Evolutionary conservation across 495 filamentous ascomycete species (phyloP), one percentile per base, ranked within the genome.

Genomic region (Cenococcum geophilum): DNA sequence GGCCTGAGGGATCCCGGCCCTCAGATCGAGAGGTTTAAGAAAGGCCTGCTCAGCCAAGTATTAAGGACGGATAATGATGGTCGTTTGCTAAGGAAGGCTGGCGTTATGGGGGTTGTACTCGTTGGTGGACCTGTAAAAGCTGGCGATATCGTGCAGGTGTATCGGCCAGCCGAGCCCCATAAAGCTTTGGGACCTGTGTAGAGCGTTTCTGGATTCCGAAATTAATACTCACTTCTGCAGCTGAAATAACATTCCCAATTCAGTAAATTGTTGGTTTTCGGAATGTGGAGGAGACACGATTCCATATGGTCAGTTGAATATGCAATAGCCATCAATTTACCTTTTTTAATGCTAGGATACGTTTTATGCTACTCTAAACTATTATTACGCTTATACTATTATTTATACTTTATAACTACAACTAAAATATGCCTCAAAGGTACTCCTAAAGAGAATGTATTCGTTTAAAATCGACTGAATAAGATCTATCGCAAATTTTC

Each of bases 101-200:
- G 59, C 5, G 37, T 61, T 32, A 61, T 61, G 59, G 59, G 59
- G 5, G 37, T 61, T 21, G 59, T 55, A 1, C 20, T 48, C 5
- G 51, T 23, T 9, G 53, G 59, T 45, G 59, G 57, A 0, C 14
- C n/a, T 36, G 57, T 59, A 32, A 52, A 52, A 20, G 34, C 47
- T 22, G 57, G 57, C 6, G 57, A 59, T 52, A 40, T 42, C 5
- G 49, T 59, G 10, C 23, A 34, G n/a, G 57, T 59, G 4, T 42
- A 11, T 14, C 27, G 5, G 47, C 57, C 57, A 27, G 43, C 47
- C 2, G 45, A 25, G 32, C 10, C 16, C 4, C 47, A 52, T n/a
- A 45, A 16, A 22, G 57, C 16, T 10, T 25, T 59, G 47, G 57
- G n/a, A 23, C 57, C 57, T 14, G 57, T 59, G 18, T 59, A 51